Conservation (phyloP, 1,139 yeast genomes). For the Candida buenavistaensis region DNA sequence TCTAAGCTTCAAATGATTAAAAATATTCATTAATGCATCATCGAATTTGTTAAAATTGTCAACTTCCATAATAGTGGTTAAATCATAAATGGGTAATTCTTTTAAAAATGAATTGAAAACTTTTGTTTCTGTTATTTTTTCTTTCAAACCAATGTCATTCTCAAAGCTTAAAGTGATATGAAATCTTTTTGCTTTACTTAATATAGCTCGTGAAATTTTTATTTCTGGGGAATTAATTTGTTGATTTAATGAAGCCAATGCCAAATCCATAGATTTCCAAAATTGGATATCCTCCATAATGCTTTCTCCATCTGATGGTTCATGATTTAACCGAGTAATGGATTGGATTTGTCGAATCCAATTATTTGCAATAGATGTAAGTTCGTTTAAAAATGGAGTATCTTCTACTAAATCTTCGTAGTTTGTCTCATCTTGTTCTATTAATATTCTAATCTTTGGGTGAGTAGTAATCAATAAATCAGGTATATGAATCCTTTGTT, state of each 20-base stretch:
- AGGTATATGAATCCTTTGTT: slow-evolving; percentile 69
- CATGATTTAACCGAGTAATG: slow-evolving; percentile 52
- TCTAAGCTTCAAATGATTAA: slow-evolving; percentile 59
- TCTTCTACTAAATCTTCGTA: slow-evolving; percentile 40
- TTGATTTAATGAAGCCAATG: slow-evolving; percentile 54
- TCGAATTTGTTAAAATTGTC: slow-evolving; percentile 43
- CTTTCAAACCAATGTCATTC: slow-evolving; percentile 70
- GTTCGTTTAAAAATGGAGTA: slow-evolving; percentile 56
- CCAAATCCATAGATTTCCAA: slow-evolving; percentile 75
- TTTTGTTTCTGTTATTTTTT: slow-evolving; percentile 52
- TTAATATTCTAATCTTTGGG: slow-evolving; percentile 42
- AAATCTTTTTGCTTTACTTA: slow-evolving; percentile 73
- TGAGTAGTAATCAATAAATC: slow-evolving; percentile 57
- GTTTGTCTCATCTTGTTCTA: slow-evolving; percentile 21
- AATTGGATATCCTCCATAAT: slow-evolving; percentile 68
- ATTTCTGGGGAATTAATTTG: slow-evolving; percentile 62
- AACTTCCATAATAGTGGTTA: slow-evolving; percentile 46
- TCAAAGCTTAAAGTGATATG: slow-evolving; percentile 75
- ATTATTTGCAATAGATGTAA: slow-evolving; percentile 65
- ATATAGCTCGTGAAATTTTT: slow-evolving; percentile 56
- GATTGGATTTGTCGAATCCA: slow-evolving; percentile 72
- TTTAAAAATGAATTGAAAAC: slow-evolving; percentile 62
- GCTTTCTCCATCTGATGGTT: slow-evolving; percentile 59
- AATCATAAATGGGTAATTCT: slow-evolving; percentile 69
- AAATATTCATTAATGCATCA: slow-evolving; percentile 45